Percentiles rank a stretch among this genome's conserved stretches.
Evolutionary conservation across 176 grass and related monocot species (phyloP).

Genomic region (Aegilops tauschii): DNA sequence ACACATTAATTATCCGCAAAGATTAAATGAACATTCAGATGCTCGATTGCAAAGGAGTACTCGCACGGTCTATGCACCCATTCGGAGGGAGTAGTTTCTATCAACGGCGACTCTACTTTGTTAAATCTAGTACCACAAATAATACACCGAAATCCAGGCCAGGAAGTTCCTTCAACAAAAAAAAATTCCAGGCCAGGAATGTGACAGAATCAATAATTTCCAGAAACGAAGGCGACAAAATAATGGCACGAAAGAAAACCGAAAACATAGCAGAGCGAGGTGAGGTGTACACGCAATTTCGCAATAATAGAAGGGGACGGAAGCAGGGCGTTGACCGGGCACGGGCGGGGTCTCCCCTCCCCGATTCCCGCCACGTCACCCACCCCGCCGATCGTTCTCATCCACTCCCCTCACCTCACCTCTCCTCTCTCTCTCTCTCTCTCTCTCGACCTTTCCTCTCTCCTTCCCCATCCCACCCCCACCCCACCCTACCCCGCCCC

Average conservation of each 20-base stretch:
- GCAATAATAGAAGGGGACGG: background rate
- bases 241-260: background rate
- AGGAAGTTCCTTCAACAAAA: background rate
- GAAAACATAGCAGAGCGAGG: background rate
- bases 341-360: background rate
- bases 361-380: slow-evolving; percentile 25
- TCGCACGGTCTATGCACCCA: too few relatives aligned
- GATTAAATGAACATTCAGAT: too few relatives aligned
- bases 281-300: background rate
- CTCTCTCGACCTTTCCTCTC: background rate
- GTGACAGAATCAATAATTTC: background rate
- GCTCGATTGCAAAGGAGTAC: too few relatives aligned
- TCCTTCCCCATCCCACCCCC: background rate
- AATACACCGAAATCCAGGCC: background rate
- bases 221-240: background rate
- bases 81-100: too few relatives aligned
- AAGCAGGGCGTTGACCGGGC: slow-evolving; percentile 27
- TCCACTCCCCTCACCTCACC: slow-evolving; percentile 23
- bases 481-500: background rate
- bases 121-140: too few relatives aligned
- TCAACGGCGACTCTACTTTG: too few relatives aligned
- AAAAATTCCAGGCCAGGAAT: background rate
- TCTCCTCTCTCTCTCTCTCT: background rate
- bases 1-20: too few relatives aligned
- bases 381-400: slow-evolving; percentile 32